A percentile compares a stretch with the other conserved stretches of the same genome.
These are phyloP conservation scores for Pseudoscleropodium purum DNA, from an alignment of 225 moss, liverwort and hornwort genomes.

Conservation along the genomic window DNA sequence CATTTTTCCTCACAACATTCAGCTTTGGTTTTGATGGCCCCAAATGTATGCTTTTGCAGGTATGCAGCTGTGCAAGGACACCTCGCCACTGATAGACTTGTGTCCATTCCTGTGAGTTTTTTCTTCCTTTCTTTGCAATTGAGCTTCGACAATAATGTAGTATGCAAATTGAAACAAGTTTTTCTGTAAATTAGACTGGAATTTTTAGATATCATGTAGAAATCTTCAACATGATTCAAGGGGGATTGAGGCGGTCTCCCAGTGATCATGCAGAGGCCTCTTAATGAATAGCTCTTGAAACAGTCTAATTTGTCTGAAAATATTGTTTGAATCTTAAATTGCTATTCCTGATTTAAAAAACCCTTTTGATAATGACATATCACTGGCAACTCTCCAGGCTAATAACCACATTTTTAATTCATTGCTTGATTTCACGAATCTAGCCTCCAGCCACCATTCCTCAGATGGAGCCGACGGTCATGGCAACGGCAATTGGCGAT, in stretches of 20 bases:
- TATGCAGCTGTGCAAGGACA: slow-evolving; percentile 71
- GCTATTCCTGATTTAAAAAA: no score
- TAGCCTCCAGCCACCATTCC: slow-evolving; percentile 67
- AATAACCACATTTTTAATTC: not conserved
- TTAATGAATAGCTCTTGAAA: no score
- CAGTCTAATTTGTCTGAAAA: no score
- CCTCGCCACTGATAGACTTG: slow-evolving; percentile 49
- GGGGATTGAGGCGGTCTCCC: no score
- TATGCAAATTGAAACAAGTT: not conserved
- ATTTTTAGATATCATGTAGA: no score
- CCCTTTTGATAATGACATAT: no score
- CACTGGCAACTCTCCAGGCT: no score
- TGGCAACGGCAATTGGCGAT: slow-evolving; percentile 31
- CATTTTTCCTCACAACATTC: not conserved
- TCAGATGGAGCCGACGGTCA: slow-evolving; percentile 17
- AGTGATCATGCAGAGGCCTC: no score
- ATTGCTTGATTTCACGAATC: not conserved
- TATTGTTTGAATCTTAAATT: no score
- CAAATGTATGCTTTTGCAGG: slow-evolving; percentile 18
- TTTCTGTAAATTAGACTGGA: not conserved
- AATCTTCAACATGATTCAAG: no score
- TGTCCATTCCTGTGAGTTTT: slow-evolving; percentile 55
- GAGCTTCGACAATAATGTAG: not conserved
- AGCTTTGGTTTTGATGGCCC: not conserved
- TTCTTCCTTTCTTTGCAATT: not conserved